Evolutionary conservation across 805 yeast genomes (phyloP).

Genomic region (Candida tammaniensis): DNA sequence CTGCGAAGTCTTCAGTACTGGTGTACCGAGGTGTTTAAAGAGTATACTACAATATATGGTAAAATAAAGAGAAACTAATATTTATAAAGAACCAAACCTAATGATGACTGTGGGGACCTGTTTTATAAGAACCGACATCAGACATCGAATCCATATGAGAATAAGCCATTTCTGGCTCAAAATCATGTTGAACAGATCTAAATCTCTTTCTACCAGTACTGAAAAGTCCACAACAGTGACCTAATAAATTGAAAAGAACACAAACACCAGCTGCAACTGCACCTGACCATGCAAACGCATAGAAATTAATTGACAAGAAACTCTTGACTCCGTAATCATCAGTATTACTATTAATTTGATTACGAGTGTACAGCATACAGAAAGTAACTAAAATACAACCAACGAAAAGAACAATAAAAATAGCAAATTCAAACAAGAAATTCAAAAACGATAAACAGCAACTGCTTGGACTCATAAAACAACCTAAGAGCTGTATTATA

Average conservation of each 20-base stretch:
- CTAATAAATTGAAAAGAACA: constrained; percentile 31
- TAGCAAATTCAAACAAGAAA: constrained; percentile 41
- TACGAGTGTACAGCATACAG: constrained; percentile 47
- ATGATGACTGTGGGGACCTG: constrained; percentile 2
- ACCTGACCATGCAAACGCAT: constrained; percentile 66
- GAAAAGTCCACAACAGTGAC: constrained; percentile 42
- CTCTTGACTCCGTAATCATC: constrained; percentile 55
- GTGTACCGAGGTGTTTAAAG: too few species aligned
- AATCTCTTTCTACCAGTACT: constrained; percentile 28
- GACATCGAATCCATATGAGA: constrained; percentile 11
- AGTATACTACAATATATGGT: too few species aligned
- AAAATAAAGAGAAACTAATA: neutral
- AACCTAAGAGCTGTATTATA: constrained; percentile 46
- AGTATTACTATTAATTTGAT: constrained; percentile 48
- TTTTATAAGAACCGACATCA: constrained; percentile 8
- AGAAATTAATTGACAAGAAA: constrained; percentile 46
- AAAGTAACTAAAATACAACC: constrained; percentile 65
- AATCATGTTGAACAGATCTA: constrained; percentile 15
- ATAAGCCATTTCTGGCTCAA: constrained; percentile 25
- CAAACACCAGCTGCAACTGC: constrained; percentile 43
- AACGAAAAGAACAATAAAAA: constrained; percentile 43
- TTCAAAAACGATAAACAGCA: constrained; percentile 46
- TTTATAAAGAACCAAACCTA: neutral
- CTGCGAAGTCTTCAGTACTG: too few species aligned
- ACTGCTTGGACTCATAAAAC: constrained; percentile 41